Evolutionary conservation across 257 asterid genomes (phyloP).

Genomic region (Lithospermum erythrorhizon): DNA sequence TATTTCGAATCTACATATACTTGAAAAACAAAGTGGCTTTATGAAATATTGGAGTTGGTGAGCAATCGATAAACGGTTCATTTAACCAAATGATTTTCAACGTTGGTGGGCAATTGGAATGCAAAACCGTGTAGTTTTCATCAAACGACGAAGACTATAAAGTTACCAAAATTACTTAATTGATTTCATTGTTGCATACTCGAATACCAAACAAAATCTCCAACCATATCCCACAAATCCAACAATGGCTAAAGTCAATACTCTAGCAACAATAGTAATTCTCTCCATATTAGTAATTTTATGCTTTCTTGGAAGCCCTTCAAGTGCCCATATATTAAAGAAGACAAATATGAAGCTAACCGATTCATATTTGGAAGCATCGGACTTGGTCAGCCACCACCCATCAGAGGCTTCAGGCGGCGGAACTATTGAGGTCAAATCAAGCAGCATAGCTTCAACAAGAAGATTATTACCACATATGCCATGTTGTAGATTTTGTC

Average conservation of each 20-base stretch:
- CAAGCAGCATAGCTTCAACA: neutral
- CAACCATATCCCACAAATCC: neutral
- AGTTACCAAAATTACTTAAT: too few relatives aligned
- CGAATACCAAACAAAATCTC: neutral
- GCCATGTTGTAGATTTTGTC: neutral
- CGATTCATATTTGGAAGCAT: neutral
- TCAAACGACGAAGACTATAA: too few relatives aligned
- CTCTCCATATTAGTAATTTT: neutral
- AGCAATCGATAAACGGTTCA: too few relatives aligned
- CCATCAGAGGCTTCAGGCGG: neutral
- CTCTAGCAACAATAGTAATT: neutral
- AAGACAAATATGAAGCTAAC: neutral
- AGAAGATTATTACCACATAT: neutral
- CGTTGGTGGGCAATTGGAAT: too few relatives aligned
- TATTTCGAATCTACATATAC: too few relatives aligned
- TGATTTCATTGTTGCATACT: too few relatives aligned
- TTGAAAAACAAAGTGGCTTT: too few relatives aligned
- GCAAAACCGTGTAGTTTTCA: too few relatives aligned
- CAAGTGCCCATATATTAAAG: neutral
- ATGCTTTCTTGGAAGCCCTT: neutral
- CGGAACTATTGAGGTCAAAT: too few relatives aligned
- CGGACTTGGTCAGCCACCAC: neutral
- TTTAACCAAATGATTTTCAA: too few relatives aligned
- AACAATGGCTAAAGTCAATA: neutral
- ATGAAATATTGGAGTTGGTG: too few relatives aligned